Percentiles rank a stretch among this genome's conserved stretches.
Conservation (phyloP, 345 rosid genomes). For the Lenwebbia sp. region DNA sequence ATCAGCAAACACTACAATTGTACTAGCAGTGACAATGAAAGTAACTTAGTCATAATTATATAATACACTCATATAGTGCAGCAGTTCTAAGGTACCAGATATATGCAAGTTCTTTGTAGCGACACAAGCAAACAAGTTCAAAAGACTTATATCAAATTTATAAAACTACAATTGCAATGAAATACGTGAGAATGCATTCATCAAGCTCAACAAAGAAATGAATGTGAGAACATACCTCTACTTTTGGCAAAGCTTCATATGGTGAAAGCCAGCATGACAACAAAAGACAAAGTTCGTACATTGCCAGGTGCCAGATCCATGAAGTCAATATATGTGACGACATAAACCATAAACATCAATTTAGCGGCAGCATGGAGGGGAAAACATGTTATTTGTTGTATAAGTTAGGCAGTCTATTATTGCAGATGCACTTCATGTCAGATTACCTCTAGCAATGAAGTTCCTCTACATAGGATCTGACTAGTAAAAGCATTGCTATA, state of each 20-base stretch:
- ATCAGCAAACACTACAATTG: background rate
- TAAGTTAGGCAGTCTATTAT: background rate
- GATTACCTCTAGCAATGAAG: background rate
- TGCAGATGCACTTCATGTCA: background rate
- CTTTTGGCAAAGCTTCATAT: conserved; percentile 72
- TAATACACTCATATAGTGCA: background rate
- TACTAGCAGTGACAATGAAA: background rate
- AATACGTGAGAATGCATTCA: background rate
- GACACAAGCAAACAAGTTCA: background rate
- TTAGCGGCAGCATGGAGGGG: background rate
- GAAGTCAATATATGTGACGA: background rate
- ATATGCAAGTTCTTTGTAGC: background rate
- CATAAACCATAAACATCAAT: background rate
- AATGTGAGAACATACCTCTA: conserved; percentile 48
- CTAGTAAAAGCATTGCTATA: background rate
- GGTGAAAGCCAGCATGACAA: conserved; percentile 15
- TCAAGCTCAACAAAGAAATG: background rate
- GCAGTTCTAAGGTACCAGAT: background rate
- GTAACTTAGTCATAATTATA: background rate
- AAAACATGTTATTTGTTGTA: background rate
- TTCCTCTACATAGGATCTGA: background rate
- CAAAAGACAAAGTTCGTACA: conserved; percentile 13
- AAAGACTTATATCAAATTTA: background rate
- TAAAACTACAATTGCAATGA: background rate
- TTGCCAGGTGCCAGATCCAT: background rate